Evolutionary conservation across 768 basidiomycete species (phyloP).

Genomic region (Hemileccinum rubropunctum): DNA sequence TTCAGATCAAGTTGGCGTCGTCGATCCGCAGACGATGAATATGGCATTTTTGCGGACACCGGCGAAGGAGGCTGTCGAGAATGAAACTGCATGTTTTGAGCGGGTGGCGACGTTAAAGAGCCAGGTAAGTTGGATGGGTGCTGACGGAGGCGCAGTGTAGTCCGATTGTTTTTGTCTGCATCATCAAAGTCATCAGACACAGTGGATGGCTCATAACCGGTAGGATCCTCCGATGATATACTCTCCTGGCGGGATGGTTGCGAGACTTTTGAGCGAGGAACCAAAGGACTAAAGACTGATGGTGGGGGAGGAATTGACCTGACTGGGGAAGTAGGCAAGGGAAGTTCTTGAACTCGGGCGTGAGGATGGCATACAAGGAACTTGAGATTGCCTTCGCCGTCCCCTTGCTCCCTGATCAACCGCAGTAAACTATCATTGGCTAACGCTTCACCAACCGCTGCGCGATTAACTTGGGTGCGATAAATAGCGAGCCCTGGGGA

Average conservation of each 20-base stretch:
- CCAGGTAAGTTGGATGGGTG: conserved; percentile 23
- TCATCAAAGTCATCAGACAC: conserved; percentile 59
- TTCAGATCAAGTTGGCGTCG: conserved; percentile 25
- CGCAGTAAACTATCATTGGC: conserved; percentile 66
- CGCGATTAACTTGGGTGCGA: conserved; percentile 82
- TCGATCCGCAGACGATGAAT: conserved; percentile 23
- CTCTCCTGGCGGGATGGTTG: conserved; percentile 66
- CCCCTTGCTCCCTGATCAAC: conserved; percentile 70
- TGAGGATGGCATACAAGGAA: conserved; percentile 73
- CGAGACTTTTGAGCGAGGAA: conserved; percentile 43
- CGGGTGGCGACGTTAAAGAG: conserved; percentile 35
- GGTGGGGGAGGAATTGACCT: conserved; percentile 52
- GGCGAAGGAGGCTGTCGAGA: conserved; percentile 39
- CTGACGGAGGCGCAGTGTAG: conserved; percentile 41
- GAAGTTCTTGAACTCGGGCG: conserved; percentile 55
- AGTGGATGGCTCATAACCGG: conserved; percentile 65
- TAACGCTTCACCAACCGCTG: conserved; percentile 71
- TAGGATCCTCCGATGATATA: conserved; percentile 61
- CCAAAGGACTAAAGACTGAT: conserved; percentile 46
- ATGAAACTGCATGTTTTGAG: conserved; percentile 38
- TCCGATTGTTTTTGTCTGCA: conserved; percentile 51
- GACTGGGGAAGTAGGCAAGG: conserved; percentile 38
- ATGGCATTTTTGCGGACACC: conserved; percentile 27
- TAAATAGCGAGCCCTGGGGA: conserved; percentile 68
- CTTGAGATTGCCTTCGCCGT: conserved; percentile 78